phyloP scores from a whole-genome alignment of 768 basidiomycete species.

The Strobilomyces confusus region DNA sequence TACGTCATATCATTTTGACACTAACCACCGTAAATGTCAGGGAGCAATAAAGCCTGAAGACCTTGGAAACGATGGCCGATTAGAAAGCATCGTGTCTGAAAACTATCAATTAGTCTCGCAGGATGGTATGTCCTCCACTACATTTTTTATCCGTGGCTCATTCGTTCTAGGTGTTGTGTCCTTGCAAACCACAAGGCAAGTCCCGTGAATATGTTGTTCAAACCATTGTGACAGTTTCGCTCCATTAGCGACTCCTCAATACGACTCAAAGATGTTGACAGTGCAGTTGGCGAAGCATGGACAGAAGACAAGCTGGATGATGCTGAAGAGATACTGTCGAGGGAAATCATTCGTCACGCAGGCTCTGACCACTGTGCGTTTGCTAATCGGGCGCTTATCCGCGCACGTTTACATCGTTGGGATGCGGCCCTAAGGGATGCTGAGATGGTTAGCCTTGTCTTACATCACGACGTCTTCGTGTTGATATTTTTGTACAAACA shows the following conservation, averaged over 20 bases:
- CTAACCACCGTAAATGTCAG: not conserved
- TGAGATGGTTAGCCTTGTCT: not conserved
- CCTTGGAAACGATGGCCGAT: not conserved
- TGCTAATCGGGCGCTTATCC: not conserved
- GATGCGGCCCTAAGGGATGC: not conserved
- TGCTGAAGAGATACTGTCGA: not conserved
- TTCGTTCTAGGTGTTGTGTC: not conserved
- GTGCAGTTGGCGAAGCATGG: not conserved
- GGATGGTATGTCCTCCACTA: constrained; percentile 2
- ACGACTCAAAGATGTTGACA: not conserved
- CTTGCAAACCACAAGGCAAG: not conserved
- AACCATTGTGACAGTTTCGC: not conserved
- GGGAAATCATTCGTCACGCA: not conserved
- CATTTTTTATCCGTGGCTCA: not conserved
- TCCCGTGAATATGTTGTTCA: not conserved
- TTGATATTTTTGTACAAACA: not conserved
- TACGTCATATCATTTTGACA: not conserved
- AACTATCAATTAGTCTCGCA: constrained; percentile 5
- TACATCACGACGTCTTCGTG: too few species aligned
- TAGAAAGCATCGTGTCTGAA: constrained; percentile 4
- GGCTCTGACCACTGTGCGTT: not conserved
- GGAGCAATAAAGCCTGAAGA: not conserved
- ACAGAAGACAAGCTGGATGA: not conserved
- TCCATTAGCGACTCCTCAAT: not conserved
- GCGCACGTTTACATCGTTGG: not conserved